These are phyloP conservation scores for Nadsonia starkeyi-henricii DNA, from an alignment of 1,139 yeast species.

Conservation along the genomic window DNA sequence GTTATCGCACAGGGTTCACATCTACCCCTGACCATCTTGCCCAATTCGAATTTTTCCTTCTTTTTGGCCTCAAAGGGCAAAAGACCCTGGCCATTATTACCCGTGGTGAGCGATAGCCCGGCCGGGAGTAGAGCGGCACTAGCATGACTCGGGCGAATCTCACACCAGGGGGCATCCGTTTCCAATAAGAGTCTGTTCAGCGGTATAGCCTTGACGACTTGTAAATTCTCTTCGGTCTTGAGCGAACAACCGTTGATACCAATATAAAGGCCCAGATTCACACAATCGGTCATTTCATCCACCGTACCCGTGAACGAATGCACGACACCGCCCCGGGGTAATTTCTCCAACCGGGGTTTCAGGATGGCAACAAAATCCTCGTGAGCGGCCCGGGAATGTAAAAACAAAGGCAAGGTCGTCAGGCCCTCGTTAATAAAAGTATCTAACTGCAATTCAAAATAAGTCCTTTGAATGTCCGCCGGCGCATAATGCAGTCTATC, in stretches of 20 bases:
- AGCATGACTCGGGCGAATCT: constrained; percentile 71
- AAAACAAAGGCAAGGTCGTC: constrained; percentile 57
- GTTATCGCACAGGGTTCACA: constrained; percentile 87
- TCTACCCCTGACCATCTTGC: constrained; percentile 59
- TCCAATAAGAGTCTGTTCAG: constrained; percentile 59
- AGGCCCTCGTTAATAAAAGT: constrained; percentile 35
- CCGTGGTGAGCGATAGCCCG: constrained; percentile 28
- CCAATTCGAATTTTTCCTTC: constrained; percentile 39
- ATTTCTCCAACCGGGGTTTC: constrained; percentile 37
- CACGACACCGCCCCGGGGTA: constrained; percentile 50
- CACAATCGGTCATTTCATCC: constrained; percentile 40
- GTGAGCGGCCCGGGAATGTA: constrained; percentile 84
- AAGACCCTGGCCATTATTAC: constrained; percentile 21
- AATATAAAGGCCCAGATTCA: constrained; percentile 50
- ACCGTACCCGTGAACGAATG: constrained; percentile 86
- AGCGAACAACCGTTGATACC: constrained; percentile 92
- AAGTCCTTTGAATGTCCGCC: constrained; percentile 47
- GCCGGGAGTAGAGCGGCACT: constrained; percentile 40
- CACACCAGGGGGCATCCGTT: constrained; percentile 99
- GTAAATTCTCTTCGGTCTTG: constrained; percentile 58
- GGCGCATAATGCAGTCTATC: constrained; percentile 73
- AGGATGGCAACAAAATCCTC: constrained; percentile 60
- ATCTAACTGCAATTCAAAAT: constrained; percentile 60
- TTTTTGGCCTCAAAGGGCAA: constrained; percentile 53
- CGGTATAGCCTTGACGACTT: constrained; percentile 56